A percentile compares a stretch with the other conserved stretches of the same genome.
Conservation (phyloP, 2,329 filamentous ascomycete genomes). For the Juglanconis juglandina region DNA sequence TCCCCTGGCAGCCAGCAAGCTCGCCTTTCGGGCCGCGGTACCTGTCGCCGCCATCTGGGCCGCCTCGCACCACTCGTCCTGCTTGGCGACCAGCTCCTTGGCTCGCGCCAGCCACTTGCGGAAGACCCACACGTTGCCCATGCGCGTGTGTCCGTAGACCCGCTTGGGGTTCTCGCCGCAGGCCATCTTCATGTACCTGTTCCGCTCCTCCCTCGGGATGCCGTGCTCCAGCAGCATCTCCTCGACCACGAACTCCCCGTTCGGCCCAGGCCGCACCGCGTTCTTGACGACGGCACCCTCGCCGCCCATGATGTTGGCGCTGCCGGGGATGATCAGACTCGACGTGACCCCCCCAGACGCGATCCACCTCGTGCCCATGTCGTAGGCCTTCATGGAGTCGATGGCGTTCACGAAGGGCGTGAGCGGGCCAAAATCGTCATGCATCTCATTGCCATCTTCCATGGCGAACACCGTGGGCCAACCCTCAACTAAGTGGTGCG, state of each 20-base stretch:
- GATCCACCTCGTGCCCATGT: conserved; percentile 34
- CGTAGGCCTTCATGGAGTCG: conserved; percentile 40
- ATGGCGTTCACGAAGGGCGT: conserved; percentile 36
- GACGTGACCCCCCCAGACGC: conserved; percentile 43
- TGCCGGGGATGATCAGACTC: conserved; percentile 43
- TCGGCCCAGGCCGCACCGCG: conserved; percentile 28
- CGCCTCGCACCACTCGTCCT: conserved; percentile 28
- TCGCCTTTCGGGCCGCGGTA: conserved; percentile 21
- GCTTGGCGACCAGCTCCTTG: conserved; percentile 31
- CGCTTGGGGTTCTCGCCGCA: conserved; percentile 43
- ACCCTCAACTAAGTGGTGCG: conserved; percentile 34
- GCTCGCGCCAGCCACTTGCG: conserved; percentile 37
- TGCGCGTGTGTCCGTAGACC: conserved; percentile 35
- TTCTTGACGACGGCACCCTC: conserved; percentile 43
- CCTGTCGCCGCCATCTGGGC: conserved; percentile 18
- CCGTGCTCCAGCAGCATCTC: conserved; percentile 40
- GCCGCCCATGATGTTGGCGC: conserved; percentile 43
- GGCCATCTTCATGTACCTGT: conserved; percentile 43
- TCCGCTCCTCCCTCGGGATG: conserved; percentile 28
- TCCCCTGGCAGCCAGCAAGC: conserved; percentile 17
- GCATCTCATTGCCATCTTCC: conserved; percentile 36
- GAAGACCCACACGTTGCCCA: conserved; percentile 38
- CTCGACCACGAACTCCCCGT: conserved; percentile 37
- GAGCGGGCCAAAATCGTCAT: conserved; percentile 29
- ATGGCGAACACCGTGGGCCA: conserved; percentile 33